Evolutionary conservation across 345 rosid species (phyloP), one percentile per base, ranked within the genome.

Genomic region (Hypericum perforatum): DNA sequence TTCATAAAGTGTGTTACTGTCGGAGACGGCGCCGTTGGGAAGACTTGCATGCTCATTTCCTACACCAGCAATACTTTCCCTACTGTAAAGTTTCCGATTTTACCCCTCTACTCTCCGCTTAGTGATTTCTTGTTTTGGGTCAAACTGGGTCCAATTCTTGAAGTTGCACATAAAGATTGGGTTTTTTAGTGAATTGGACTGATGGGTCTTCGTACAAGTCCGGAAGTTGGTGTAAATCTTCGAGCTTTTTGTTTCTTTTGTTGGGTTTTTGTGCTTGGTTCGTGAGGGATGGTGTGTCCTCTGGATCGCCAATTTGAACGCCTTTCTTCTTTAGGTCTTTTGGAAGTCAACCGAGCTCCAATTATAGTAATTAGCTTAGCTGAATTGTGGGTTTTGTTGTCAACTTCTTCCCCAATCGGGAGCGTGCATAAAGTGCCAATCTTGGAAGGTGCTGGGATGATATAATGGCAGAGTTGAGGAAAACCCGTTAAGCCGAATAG

Each of bases 21-120:
- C 63, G 89, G 89, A 44, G 89, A 82, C 51, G 89, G 89, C 41
- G 89, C 89, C 58, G 89, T 82, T 61, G 89, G 89, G 49, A 82
- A 82, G 65, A 82, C 89, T 50, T 82, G 89, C 78, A 74, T 82
- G 65, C 88, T 82, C 56, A 81, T 81, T 55, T 81, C 86, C 76
- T 81, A 81, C 71, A 81, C 86, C 14, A 78, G 85, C 74, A 82
- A 82, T 71, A 79, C 85, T 71, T 82, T 82, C 61, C 86, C 89
- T 16, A 82, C 82, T 48, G 89, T 82, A 49, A 60, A 71, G 32
- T 22, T 22, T 64, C 36, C 13, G 41, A 22, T 36, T 40, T 5
- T 41, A 11, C 5, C 5, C 16, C 32, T 12, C 9, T 16, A 12
- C 36, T 43, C 39, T 15, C 32, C 4, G 32, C 32, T 1, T 22